Base-by-base conservation (phyloP, 257 asterid genomes). In the Jasminum sambac region DNA sequence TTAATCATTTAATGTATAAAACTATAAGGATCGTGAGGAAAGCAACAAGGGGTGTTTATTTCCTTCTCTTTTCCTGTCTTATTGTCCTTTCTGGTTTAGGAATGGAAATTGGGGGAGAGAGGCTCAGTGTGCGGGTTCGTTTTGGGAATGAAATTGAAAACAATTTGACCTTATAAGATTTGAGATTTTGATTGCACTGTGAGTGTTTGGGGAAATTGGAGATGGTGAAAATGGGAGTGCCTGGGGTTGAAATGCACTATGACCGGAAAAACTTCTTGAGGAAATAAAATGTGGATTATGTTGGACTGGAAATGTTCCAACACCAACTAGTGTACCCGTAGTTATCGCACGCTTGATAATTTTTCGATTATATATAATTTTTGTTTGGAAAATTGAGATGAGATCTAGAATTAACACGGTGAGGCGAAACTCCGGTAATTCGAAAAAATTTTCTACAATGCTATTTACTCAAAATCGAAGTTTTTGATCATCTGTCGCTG, bases 1-100 rank as follows among this genome's bases (percentile, higher is more conserved):
- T 55, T 48, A 8, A 8, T 21, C 12, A 55, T 55, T 55, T 48
- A 8, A 8, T 21, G 61, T 55, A 55, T 55, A 55, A 55, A 55
- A 55, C 61, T 19, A 26, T 4, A 55, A 55, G 30, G 30, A 76
- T 80, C 84, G 79, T 71, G 79, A 50, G 36, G 38, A 21, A 46
- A 41, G 62, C 77, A 70, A 69, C 66, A 60, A 75, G 60, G 76
- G 72, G 37, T 55, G 58, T 57, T 69, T 50, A 30, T 30, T 30
- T 30, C 4, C 1, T 30, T 30, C 36, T 16, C 44, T 66, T 60
- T 34, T 43, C 61, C 34, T 4, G 12, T 43, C 23, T 19, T 67
- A 74, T 73, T 55, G 30, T 21, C 19, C 61, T 55, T 17, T 55
- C 61, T 55, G 14, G 61, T 21, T 55, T 21, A 21, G 2, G 0